Base-by-base conservation (phyloP, 78 protist genomes). In the Paulinella micropora region DNA sequence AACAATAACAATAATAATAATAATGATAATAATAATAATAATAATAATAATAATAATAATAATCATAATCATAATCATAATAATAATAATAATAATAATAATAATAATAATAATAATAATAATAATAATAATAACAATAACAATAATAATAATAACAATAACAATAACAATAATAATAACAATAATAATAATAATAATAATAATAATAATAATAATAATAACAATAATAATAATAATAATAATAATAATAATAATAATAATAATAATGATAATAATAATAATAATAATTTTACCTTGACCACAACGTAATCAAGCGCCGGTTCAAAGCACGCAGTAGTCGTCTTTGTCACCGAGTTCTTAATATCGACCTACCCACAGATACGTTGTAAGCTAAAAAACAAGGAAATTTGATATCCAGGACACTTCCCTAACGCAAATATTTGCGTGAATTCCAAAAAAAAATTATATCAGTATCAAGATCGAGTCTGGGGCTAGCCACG, bases 261-360 rank as follows among this genome's bases (percentile, higher is more conserved):
- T n/a, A n/a, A n/a, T n/a, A n/a, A n/a, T n/a, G n/a, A n/a, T n/a
- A 51, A 15, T 51, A 51, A 23, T 23, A 23, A 51, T 51, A 51
- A 51, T 23, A 23, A 51, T 51, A 51, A 15, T 23, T 6, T 23
- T 28, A 28, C 29, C 92, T 96, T 96, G 91, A 94, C 95, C 28
- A 96, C 99, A 85, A 90, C n/a, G 93, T 97, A 97, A 87, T 97
- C 99, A 39, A 97, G 94, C 23, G 95, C 67, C 34, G 99, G 99
- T 93, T 97, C 99, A 87, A 96, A 97, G 92, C 97, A 96, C 2
- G 98, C 97, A 0, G 96, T 92, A 3, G 98, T 96, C 39, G 81
- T 87, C 85, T 93, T 90, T 36, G 98, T 97, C 39, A 96, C 97
- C 15, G 93, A 41, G 92, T 95, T 95, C 39, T 41, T 83, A n/a